A percentile compares a stretch with the other conserved stretches of the same genome.
These are phyloP conservation scores for Ogataea pignaliae DNA, from an alignment of 805 yeast species.

Conservation along the genomic window DNA sequence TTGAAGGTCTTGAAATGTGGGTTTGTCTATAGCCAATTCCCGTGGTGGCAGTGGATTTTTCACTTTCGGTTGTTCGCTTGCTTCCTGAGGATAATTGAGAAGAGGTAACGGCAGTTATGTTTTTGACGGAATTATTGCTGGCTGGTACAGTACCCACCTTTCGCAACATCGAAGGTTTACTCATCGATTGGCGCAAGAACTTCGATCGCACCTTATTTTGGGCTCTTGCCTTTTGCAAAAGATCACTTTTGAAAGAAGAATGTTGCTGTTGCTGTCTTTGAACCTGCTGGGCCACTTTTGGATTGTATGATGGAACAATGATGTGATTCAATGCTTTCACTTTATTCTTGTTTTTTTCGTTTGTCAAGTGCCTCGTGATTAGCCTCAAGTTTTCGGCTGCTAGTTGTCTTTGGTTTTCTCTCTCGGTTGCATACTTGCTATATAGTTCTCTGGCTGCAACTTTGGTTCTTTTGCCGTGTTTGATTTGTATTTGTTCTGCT, in stretches of 20 bases:
- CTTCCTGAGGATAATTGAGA: conserved; percentile 6
- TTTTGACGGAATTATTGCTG: conserved; percentile 6
- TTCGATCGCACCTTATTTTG: conserved; percentile 23
- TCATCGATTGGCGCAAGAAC: conserved; percentile 14
- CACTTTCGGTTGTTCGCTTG: not conserved
- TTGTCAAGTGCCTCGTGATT: conserved; percentile 36
- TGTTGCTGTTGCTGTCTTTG: conserved; percentile 5
- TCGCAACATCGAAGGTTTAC: conserved; percentile 2
- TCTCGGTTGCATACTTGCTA: conserved; percentile 34
- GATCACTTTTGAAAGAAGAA: conserved; percentile 21
- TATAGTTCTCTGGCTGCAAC: conserved; percentile 38
- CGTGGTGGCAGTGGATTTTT: no score
- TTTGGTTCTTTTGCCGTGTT: conserved; percentile 13
- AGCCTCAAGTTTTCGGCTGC: conserved; percentile 41
- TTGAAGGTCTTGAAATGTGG: no score
- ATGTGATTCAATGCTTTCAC: conserved; percentile 31
- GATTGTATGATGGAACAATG: conserved; percentile 15
- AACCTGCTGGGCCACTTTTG: conserved; percentile 6
- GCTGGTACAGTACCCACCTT: conserved; percentile 3
- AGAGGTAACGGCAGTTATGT: conserved; percentile 12
- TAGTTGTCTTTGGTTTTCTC: conserved; percentile 39
- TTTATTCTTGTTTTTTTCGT: conserved; percentile 38
- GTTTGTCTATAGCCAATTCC: no score
- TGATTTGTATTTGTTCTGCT: conserved; percentile 8
- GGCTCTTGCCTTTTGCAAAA: conserved; percentile 29